Evolutionary conservation across 2,329 filamentous ascomycete genomes (phyloP).

Genomic region (Talaromyces pinophilus): DNA sequence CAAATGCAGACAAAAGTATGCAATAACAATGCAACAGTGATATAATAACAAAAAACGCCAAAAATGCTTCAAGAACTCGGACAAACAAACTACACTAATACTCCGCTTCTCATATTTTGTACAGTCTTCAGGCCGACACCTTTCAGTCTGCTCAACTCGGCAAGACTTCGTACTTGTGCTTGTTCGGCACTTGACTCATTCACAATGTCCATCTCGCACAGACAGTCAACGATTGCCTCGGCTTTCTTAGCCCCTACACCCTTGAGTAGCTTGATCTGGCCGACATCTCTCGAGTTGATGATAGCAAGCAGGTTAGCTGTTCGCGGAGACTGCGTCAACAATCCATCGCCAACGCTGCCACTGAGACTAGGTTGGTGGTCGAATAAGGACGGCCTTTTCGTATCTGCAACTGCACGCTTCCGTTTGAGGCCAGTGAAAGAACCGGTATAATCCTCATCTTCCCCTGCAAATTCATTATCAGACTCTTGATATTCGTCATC

Average conservation of each 20-base stretch:
- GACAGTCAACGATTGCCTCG: constrained; percentile 50
- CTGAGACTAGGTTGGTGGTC: constrained; percentile 7
- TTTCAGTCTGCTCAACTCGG: constrained; percentile 45
- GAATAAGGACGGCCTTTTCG: constrained; percentile 17
- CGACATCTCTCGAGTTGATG: constrained; percentile 49
- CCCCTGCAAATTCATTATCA: constrained; percentile 30
- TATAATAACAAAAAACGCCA: constrained; percentile 8
- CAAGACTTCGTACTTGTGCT: constrained; percentile 41
- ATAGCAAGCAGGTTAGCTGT: constrained; percentile 48
- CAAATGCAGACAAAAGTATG: constrained; percentile 19
- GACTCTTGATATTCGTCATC: constrained; percentile 37
- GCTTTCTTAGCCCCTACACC: constrained; percentile 52
- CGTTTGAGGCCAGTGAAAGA: constrained; percentile 27
- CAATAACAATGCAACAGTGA: not conserved
- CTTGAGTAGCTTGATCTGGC: constrained; percentile 49
- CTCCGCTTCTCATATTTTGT: constrained; percentile 50
- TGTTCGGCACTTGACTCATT: constrained; percentile 26
- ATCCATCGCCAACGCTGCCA: constrained; percentile 25
- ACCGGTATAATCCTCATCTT: constrained; percentile 35
- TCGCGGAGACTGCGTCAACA: constrained; percentile 40
- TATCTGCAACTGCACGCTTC: constrained; percentile 34
- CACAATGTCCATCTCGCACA: constrained; percentile 45
- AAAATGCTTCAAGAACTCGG: constrained; percentile 10
- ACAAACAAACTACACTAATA: constrained; percentile 33
- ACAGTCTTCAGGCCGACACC: constrained; percentile 50